Conservation (phyloP, 2,329 filamentous ascomycete genomes). For the Colletotrichum sp. region DNA sequence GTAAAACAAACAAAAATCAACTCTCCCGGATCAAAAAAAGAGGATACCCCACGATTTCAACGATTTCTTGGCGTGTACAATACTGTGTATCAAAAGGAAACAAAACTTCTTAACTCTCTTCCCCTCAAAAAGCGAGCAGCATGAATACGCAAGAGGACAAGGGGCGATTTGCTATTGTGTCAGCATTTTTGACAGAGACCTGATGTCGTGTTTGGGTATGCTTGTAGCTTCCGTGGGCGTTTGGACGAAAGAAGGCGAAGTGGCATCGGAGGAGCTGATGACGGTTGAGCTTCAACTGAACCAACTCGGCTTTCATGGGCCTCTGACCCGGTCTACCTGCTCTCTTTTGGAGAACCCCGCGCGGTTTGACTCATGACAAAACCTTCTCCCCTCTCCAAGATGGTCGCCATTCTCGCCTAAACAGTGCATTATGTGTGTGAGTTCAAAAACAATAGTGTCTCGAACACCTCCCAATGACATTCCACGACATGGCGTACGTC, state of each 20-base stretch:
- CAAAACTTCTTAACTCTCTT: background rate
- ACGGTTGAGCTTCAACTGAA: background rate
- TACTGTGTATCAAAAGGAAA: conserved; percentile 34
- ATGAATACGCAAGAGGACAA: background rate
- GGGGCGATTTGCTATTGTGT: background rate
- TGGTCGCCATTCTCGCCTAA: background rate
- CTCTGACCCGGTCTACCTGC: background rate
- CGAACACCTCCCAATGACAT: background rate
- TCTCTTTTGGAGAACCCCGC: background rate
- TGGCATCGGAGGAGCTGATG: background rate
- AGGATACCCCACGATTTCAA: conserved; percentile 25
- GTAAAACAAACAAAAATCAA: background rate
- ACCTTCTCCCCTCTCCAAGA: conserved; percentile 8
- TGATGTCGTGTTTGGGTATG: background rate
- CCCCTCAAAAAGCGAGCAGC: background rate
- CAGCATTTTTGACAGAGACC: background rate
- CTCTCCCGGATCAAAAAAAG: conserved; percentile 24
- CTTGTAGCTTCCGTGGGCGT: background rate
- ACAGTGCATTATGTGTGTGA: background rate
- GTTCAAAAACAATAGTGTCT: background rate
- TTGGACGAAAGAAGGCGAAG: background rate
- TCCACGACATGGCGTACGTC: background rate
- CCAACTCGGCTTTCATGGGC: background rate
- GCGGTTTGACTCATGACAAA: background rate
- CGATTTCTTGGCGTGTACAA: conserved; percentile 26